These are phyloP conservation scores for Candida bentonensis DNA, from an alignment of 805 yeast species.

Conservation along the genomic window DNA sequence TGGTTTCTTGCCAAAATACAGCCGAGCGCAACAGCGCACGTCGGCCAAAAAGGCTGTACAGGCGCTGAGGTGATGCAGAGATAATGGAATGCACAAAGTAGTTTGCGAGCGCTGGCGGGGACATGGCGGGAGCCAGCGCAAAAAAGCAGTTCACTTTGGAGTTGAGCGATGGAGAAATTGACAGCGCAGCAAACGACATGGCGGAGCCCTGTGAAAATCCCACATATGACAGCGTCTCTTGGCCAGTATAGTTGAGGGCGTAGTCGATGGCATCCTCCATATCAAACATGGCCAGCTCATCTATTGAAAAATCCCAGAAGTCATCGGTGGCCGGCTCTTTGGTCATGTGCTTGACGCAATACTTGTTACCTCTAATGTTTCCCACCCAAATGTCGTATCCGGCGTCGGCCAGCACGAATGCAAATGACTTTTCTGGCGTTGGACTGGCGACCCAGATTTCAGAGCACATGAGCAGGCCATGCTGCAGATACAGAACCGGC, in stretches of 20 bases:
- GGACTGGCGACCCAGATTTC: constrained; percentile 60
- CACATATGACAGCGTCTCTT: constrained; percentile 42
- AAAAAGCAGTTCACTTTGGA: constrained; percentile 40
- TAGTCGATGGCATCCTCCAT: constrained; percentile 75
- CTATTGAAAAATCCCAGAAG: constrained; percentile 86
- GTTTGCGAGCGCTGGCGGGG: constrained; percentile 74
- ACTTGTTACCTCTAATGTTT: constrained; percentile 84
- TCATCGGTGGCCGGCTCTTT: constrained; percentile 28
- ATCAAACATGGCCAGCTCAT: constrained; percentile 83
- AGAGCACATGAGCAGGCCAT: constrained; percentile 79
- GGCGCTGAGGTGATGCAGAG: constrained; percentile 58
- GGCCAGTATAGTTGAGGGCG: constrained; percentile 40
- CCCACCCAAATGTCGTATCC: constrained; percentile 97
- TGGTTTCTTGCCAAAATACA: constrained; percentile 60
- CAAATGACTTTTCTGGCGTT: constrained; percentile 41
- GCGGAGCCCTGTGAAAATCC: constrained; percentile 95
- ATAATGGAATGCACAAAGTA: constrained; percentile 61
- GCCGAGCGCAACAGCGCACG: constrained; percentile 65
- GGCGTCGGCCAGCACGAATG: constrained; percentile 60
- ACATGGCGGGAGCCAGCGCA: constrained; percentile 88
- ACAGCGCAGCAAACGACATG: constrained; percentile 74
- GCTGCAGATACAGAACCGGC: constrained; percentile 69
- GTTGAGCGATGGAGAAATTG: constrained; percentile 50
- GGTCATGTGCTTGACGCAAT: constrained; percentile 63
- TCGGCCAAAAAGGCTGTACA: constrained; percentile 61